Evolutionary conservation across 139 green algal genomes (phyloP).

Genomic region (Eudorina sp.): DNA sequence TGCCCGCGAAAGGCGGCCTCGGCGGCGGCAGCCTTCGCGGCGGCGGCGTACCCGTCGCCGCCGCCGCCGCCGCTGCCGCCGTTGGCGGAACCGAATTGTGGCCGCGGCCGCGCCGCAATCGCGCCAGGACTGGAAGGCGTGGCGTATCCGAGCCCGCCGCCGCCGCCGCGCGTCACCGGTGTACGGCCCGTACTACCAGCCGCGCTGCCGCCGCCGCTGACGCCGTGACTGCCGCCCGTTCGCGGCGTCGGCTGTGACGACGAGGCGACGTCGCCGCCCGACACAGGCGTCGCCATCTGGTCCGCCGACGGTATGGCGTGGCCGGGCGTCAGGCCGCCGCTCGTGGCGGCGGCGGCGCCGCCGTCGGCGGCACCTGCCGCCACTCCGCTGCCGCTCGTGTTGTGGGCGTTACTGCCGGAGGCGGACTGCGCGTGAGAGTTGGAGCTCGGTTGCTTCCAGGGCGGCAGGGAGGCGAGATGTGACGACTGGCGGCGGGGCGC

Average conservation of each 20-base stretch:
- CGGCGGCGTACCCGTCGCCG: not conserved
- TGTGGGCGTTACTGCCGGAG: conserved; percentile 1
- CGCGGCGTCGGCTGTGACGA: not conserved
- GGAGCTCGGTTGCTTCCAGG: conserved; percentile 13
- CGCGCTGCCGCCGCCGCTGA: not conserved
- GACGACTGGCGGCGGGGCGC: not conserved
- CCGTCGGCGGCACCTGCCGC: not conserved
- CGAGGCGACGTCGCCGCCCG: not conserved
- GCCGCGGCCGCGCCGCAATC: conserved; percentile 1
- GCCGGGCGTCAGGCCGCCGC: not conserved
- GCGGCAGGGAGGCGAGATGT: not conserved
- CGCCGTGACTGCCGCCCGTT: not conserved
- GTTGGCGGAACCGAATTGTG: not conserved
- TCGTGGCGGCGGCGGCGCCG: not conserved
- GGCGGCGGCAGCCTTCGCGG: not conserved
- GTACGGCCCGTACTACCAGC: not conserved
- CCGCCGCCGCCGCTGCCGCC: not conserved
- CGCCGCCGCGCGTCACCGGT: not conserved
- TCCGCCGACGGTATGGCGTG: not conserved
- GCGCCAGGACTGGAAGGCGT: conserved; percentile 14
- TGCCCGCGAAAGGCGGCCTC: not conserved
- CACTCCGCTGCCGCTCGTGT: not conserved
- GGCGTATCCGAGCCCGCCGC: not conserved
- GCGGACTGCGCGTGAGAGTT: not conserved
- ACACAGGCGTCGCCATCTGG: not conserved